Conservation (phyloP, 805 yeast genomes). For the Barnettozyma siamensis region DNA sequence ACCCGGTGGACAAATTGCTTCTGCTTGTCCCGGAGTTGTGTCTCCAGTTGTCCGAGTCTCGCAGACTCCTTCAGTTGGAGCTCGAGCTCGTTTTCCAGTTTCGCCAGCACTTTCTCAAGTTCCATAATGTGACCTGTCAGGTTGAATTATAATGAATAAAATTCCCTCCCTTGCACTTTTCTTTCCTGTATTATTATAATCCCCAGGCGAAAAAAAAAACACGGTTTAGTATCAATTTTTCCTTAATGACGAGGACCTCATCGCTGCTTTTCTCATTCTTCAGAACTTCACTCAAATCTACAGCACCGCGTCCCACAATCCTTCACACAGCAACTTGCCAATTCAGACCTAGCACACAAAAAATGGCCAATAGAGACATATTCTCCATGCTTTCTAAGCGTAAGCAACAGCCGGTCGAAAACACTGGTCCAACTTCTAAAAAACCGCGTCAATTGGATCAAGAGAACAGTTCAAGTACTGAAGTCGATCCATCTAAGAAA, state of each 20-base stretch:
- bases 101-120: not conserved
- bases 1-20: not conserved
- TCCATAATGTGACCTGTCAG: not conserved
- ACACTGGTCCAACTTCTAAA: not conserved
- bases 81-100: not conserved
- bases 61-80: not conserved
- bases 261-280: too few species aligned
- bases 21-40: not conserved
- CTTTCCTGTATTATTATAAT: not conserved
- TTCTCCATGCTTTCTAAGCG: constrained; percentile 1
- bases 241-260: too few species aligned
- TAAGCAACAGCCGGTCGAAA: not conserved
- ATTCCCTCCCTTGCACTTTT: not conserved
- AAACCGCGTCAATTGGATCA: constrained; percentile 1
- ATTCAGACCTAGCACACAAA: not conserved
- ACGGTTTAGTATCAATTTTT: too few species aligned
- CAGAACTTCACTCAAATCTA: too few species aligned
- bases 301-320: not conserved
- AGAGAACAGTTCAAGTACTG: not conserved
- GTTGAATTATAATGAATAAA: not conserved
- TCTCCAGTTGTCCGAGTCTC: not conserved
- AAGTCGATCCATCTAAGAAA: too few species aligned
- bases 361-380: constrained; percentile 1
- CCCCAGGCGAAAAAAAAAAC: not conserved
- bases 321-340: not conserved